Evolutionary conservation across 495 filamentous ascomycete species (phyloP).

Genomic region (Cenococcum geophilum): DNA sequence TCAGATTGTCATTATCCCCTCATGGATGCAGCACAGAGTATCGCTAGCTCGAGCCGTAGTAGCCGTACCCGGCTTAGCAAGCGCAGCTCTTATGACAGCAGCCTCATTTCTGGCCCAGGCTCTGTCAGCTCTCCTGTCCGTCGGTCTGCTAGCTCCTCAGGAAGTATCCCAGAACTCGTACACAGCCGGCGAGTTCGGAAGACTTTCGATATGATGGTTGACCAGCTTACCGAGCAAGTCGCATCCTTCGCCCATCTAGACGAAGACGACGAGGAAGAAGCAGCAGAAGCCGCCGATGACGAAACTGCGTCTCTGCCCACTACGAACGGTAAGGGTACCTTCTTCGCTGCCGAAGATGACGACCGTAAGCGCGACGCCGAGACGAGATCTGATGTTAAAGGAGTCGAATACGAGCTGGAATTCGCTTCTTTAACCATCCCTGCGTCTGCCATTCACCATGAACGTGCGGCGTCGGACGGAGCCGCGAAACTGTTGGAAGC

Average conservation of each 20-base stretch:
- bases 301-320: conserved; percentile 12
- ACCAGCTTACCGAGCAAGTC: conserved; percentile 29
- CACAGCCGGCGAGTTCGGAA: conserved; percentile 36
- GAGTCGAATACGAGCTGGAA: not conserved
- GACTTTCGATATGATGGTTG: conserved; percentile 24
- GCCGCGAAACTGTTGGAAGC: conserved; percentile 1
- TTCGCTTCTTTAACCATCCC: not conserved
- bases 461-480: conserved; percentile 8
- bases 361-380: not conserved
- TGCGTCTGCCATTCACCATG: not conserved
- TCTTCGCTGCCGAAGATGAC: conserved; percentile 21
- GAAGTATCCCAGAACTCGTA: conserved; percentile 52
- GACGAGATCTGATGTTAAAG: not conserved
- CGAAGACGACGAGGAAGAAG: conserved; percentile 12
- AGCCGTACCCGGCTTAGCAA: conserved; percentile 55
- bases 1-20: conserved; percentile 45
- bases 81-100: conserved; percentile 53
- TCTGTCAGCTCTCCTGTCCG: conserved; percentile 45
- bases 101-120: conserved; percentile 42
- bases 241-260: conserved; percentile 19
- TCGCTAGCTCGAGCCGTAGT: conserved; percentile 43
- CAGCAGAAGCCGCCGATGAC: conserved; percentile 16
- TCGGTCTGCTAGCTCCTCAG: conserved; percentile 52
- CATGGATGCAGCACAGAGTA: conserved; percentile 37
- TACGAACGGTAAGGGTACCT: conserved; percentile 9